Base-by-base conservation (phyloP, 768 basidiomycete genomes). In the Boletales sp. region DNA sequence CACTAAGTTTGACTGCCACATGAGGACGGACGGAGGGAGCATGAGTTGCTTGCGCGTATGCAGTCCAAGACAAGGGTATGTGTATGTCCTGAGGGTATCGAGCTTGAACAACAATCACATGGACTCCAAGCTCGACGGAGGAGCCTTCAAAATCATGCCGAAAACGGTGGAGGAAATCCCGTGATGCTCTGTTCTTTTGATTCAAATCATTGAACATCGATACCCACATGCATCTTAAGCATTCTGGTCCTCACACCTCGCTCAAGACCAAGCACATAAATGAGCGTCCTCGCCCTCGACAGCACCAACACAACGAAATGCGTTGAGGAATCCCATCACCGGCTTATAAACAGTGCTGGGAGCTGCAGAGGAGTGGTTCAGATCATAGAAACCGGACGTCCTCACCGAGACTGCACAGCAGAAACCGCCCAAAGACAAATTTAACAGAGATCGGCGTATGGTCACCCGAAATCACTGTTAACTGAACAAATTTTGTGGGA, bases 211-310 rank as follows among this genome's bases (percentile, higher is more conserved):
- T 9, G 17, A n/a, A 8, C 32, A 1, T 17, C 38, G 12, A 40
- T 12, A 9, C 53, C 17, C 35, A 60, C 59, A 41, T 38, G 38
- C 46, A 17, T 7, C 39, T 33, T 8, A 44, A 9, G 8, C 17
- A 15, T 31, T 43, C 14, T 9, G 15, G 7, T 5, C 33, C 19
- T 4, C 38, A 28, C 25, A 28, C 25, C 33, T 62, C 61, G 25
- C 25, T 44, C 36, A 57, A 8, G 3, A 54, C 51, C 4, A 19
- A 45, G 21, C 60, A 61, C 8, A 57, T 48, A 33, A 63, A 63
- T 15, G 54, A 50, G 8, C 43, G 41, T 18, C 60, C 10, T 49
- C 38, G 25, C 28, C 19, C 12, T 63, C 51, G 19, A 57, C 28
- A 6, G 54, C 39, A 8, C 54, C 57, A 13, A 46, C 35, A 21